Evolutionary conservation across 2,329 filamentous ascomycete genomes (phyloP), one percentile per base, ranked within the genome.

Genomic region (Alternaria gaisen): DNA sequence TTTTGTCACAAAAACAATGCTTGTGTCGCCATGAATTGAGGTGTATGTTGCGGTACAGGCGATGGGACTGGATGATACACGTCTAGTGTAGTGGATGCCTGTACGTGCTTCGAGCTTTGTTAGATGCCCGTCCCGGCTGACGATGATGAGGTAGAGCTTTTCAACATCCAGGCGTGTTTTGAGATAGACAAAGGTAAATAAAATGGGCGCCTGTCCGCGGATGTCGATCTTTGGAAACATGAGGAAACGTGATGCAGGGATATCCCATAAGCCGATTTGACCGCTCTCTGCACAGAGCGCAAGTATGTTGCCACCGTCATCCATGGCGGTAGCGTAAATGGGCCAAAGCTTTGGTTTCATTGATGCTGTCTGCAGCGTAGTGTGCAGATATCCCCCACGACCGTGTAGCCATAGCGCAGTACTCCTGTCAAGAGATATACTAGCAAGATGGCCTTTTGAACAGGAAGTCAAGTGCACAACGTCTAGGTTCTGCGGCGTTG

Each of bases 381-480:
- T 69, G 26, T 77, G 69, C 40, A 69, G 63, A 43, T 77, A 79
- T 8, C 68, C 68, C 24, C 66, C 69, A 7, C 67, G 74, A 16
- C 68, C 71, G 51, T 76, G 70, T 8, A 73, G 60, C 89, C 90
- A 92, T 1, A 92, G 81, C 16, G 87, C 84, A 14, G 93, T 88
- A 11, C 84, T 82, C 48, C 90, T 85, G 71, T 94, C 92, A 1
- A 94, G 81, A 0, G 89, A 90, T 38, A 91, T 84, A 2, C 90
- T 91, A 5, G 90, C 86, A 22, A 94, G 78, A 53, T 90, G 83
- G 0, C 90, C 90, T 53, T 86, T 85, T 1, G 84, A 80, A 7
- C 87, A 90, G 16, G 88, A 83, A 5, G 84, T 79, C 61, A 94
- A 78, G 72, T 89, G 85, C 12, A 87, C 86, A 40, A 94, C 83